phyloP scores from a whole-genome alignment of 345 rosid genomes.

The Arabidopsis arenosa region DNA sequence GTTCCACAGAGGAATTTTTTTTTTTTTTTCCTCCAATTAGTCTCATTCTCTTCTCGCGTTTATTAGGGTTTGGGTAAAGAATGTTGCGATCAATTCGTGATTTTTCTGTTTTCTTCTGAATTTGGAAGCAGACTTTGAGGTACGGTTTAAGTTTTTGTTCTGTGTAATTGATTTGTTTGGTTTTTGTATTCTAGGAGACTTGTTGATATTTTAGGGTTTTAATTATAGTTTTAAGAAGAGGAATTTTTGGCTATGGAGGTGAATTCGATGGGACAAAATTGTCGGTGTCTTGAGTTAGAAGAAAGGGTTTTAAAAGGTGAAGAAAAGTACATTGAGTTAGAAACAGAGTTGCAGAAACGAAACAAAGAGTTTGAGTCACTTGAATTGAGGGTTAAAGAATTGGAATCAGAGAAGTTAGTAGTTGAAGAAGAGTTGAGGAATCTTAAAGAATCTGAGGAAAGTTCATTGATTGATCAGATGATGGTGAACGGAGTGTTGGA shows the following conservation, averaged over 20 bases:
- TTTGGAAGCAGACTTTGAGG: background rate
- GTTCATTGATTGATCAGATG: constrained; percentile 51
- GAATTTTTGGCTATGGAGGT: background rate
- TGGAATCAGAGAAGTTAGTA: constrained; percentile 48
- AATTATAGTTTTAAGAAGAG: background rate
- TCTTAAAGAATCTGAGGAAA: constrained; percentile 42
- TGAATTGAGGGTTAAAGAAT: constrained; percentile 33
- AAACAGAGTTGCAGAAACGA: constrained; percentile 48
- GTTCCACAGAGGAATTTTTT: background rate
- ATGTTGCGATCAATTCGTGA: background rate
- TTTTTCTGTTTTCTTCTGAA: background rate
- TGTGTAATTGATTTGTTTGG: background rate
- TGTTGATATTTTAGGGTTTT: constrained; percentile 9
- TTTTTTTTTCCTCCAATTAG: background rate
- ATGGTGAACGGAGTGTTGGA: constrained; percentile 53
- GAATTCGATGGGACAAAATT: constrained; percentile 10
- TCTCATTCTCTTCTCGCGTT: background rate
- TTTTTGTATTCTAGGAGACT: background rate
- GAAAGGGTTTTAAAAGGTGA: constrained; percentile 48
- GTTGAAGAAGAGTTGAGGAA: constrained; percentile 33
- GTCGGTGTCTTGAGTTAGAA: constrained; percentile 41
- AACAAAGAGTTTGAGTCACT: constrained; percentile 47
- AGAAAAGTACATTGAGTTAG: constrained; percentile 51
- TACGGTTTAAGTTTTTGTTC: background rate
- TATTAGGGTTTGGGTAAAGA: background rate